phyloP scores from a whole-genome alignment of 2,329 filamentous ascomycete species.

The Pseudogymnoascus sp. region DNA sequence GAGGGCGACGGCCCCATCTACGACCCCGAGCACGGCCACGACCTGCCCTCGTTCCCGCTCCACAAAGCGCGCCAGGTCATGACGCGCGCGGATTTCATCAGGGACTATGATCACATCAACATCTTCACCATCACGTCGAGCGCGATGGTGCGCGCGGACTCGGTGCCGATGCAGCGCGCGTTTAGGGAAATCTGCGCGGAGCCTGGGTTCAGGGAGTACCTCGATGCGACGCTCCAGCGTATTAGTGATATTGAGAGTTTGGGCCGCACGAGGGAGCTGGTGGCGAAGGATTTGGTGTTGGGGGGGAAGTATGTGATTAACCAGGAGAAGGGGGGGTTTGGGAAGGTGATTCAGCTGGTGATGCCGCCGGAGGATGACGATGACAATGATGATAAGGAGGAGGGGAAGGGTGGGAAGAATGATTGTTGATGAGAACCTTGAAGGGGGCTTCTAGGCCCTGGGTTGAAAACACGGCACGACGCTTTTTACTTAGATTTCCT shows the following conservation, averaged over 20 bases:
- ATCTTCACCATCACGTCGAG: slow-evolving; percentile 87
- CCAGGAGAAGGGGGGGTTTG: slow-evolving; percentile 19
- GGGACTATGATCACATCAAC: slow-evolving; percentile 85
- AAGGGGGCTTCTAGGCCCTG: neutral
- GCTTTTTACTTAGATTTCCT: slow-evolving; percentile 2
- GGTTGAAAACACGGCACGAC: neutral
- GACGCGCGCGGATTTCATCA: slow-evolving; percentile 92
- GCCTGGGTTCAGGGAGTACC: slow-evolving; percentile 70
- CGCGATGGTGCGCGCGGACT: slow-evolving; percentile 83
- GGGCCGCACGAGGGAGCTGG: slow-evolving; percentile 86
- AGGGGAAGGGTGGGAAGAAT: slow-evolving; percentile 8
- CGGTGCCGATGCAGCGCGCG: slow-evolving; percentile 90
- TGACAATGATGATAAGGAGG: slow-evolving; percentile 19
- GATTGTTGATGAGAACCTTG: neutral
- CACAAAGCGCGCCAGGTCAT: slow-evolving; percentile 84
- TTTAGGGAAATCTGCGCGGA: slow-evolving; percentile 74
- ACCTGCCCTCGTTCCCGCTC: slow-evolving; percentile 71
- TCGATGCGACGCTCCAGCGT: slow-evolving; percentile 73
- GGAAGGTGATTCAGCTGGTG: slow-evolving; percentile 19
- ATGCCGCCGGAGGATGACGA: slow-evolving; percentile 17
- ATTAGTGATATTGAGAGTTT: slow-evolving; percentile 91
- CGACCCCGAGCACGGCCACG: slow-evolving; percentile 57
- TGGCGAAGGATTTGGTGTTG: slow-evolving; percentile 87
- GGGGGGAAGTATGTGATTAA: slow-evolving; percentile 68
- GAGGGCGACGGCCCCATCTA: slow-evolving; percentile 39